Conservation (phyloP, 139 green algal genomes). For the Zygnema cylindricum region DNA sequence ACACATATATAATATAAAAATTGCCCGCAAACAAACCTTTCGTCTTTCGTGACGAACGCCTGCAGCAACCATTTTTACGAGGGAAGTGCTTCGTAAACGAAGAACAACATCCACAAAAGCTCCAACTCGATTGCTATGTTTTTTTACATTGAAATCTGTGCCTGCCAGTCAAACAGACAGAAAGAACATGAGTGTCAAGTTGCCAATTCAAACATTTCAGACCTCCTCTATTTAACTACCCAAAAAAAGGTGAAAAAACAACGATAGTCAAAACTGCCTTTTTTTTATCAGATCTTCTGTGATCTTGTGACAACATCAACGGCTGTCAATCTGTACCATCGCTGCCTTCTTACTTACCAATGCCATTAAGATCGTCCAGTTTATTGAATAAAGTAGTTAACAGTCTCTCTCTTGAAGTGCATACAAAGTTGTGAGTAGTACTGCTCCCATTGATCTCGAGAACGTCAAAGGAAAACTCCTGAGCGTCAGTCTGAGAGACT, state of each 20-base stretch:
- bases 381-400: constrained; percentile 53
- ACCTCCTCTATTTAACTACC: background rate
- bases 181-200: background rate
- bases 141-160: constrained; percentile 57
- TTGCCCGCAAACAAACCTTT: too few relatives aligned
- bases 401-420: constrained; percentile 14
- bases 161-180: constrained; percentile 27
- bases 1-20: too few relatives aligned
- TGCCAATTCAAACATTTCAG: background rate
- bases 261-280: background rate
- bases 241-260: background rate
- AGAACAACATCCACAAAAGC: constrained; percentile 46
- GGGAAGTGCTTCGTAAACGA: constrained; percentile 50
- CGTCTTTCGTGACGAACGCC: constrained; percentile 25
- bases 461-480: constrained; percentile 51
- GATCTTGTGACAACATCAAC: background rate
- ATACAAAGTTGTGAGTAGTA: constrained; percentile 8
- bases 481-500: constrained; percentile 22
- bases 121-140: constrained; percentile 41
- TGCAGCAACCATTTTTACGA: constrained; percentile 53
- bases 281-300: background rate
- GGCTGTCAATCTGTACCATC: too few relatives aligned
- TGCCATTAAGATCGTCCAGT: constrained; percentile 59
- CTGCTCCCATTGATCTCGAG: background rate
- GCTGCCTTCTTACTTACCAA: too few relatives aligned